A percentile compares a stretch with the other conserved stretches of the same genome.
Conservation (phyloP, 495 filamentous ascomycete species). For the Bombardia bombarda region DNA sequence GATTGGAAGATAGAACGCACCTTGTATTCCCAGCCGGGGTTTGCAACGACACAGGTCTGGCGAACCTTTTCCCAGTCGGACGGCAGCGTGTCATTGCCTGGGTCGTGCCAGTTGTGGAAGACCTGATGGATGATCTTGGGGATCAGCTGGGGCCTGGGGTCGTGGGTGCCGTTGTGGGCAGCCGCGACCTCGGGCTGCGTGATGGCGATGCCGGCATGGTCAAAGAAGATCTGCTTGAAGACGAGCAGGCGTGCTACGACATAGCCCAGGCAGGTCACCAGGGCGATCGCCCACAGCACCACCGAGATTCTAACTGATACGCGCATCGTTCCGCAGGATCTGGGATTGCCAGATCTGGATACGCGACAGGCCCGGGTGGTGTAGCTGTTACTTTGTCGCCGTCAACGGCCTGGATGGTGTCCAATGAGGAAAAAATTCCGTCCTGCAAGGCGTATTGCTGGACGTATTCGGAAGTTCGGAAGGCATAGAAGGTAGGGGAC, state of each 20-base stretch:
- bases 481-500: too few species aligned
- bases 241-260: slow-evolving; percentile 12
- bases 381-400: too few species aligned
- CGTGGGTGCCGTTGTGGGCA: slow-evolving; percentile 3
- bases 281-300: slow-evolving; percentile 4
- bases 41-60: slow-evolving; percentile 65
- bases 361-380: too few species aligned
- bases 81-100: slow-evolving; percentile 53
- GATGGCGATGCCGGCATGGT: slow-evolving; percentile 19
- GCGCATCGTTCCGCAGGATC: slow-evolving; percentile 8
- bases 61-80: slow-evolving; percentile 66
- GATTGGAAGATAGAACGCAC: slow-evolving; percentile 32
- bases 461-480: too few species aligned
- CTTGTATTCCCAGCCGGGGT: slow-evolving; percentile 75
- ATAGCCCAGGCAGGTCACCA: slow-evolving; percentile 7
- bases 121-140: slow-evolving; percentile 91
- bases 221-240: slow-evolving; percentile 18
- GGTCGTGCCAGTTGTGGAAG: slow-evolving; percentile 53
- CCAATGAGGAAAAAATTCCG: too few species aligned
- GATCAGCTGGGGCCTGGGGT: slow-evolving; percentile 8
- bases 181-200: slow-evolving; percentile 13
- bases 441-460: too few species aligned
- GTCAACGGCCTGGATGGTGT: too few species aligned
- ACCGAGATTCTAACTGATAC: slow-evolving; percentile 7
- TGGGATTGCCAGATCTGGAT: too few species aligned